phyloP scores from a whole-genome alignment of 306 rosid genomes.

The Psophocarpus tetragonolobus region DNA sequence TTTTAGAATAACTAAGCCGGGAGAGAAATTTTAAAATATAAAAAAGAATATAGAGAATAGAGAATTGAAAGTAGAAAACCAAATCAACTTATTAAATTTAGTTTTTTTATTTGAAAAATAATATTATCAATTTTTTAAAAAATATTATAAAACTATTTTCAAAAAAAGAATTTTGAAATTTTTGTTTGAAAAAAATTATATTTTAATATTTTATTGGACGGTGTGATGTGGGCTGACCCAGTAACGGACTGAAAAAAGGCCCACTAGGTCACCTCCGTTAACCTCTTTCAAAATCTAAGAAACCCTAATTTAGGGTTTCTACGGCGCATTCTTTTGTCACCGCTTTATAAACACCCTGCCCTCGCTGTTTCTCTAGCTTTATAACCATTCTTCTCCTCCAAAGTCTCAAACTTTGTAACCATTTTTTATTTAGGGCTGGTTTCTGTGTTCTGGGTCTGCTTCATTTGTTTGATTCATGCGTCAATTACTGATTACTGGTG shows the following conservation, averaged over 20 bases:
- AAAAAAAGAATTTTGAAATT: too few species aligned
- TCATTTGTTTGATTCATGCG: slow-evolving; percentile 20
- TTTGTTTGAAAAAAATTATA: too few species aligned
- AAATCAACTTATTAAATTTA: too few species aligned
- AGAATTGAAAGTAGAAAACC: too few species aligned
- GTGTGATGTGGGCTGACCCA: background rate
- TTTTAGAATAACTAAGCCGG: background rate
- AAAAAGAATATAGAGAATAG: background rate
- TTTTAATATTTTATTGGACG: background rate
- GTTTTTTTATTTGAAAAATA: too few species aligned
- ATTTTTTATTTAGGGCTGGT: background rate
- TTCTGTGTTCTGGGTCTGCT: background rate
- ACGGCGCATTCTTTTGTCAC: slow-evolving; percentile 12
- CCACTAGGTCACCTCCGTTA: background rate
- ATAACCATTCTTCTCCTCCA: background rate
- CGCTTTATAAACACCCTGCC: slow-evolving; percentile 36
- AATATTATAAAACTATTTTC: too few species aligned
- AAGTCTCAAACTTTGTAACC: background rate
- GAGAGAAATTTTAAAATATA: too few species aligned
- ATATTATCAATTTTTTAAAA: too few species aligned
- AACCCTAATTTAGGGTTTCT: slow-evolving; percentile 36
- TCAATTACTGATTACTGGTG: slow-evolving; percentile 65
- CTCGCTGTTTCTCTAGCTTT: background rate
- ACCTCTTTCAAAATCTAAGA: background rate
- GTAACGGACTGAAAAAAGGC: background rate